Evolutionary conservation across 148 eudicot genomes (phyloP), one percentile per base, ranked within the genome.

Genomic region (Rhododendron ovatum): DNA sequence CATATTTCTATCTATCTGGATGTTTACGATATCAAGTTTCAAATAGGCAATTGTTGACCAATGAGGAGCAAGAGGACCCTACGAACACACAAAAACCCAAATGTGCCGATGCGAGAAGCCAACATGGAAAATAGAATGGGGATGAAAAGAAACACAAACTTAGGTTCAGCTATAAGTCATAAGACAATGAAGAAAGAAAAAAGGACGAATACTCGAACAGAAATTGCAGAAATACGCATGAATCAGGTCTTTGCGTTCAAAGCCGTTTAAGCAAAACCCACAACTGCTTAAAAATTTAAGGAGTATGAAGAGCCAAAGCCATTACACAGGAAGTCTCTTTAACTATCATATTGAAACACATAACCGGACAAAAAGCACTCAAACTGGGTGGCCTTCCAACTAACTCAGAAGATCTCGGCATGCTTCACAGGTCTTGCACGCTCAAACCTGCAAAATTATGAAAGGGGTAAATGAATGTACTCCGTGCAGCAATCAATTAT

Each of bases 381-480:
- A 28, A 69, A 69, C 7, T 69, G 75, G 39, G 7, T 4, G 7
- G 39, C 33, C 37, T 69, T 63, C 37, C 75, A 30, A 13, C 7
- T 3, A 28, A 28, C 18, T 30, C 37, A 69, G 37, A 69, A 4
- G 37, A 69, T 30, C 39, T 69, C 1, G 18, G 75, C 75, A 28
- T 7, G 69, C 75, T 69, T 69, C 75, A 69, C 37, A 69, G 75
- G 37, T 69, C 75, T 69, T 28, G 75, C 75, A 69, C 75, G 5
- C 75, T 69, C 75, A 69, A 69, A 69, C 75, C 75, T 69, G 75
- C 75, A 69, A 69, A 69, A 28, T 12, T 28, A 69, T 69, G 75
- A 69, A 28, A 69, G 2, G 35, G 75, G 5, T 69, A 69, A 69
- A 28, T 69, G 3, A 3, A 28, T 28, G 39, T 10, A 12, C 17